Conservation (phyloP, 1,139 yeast genomes). For the Scheffersomyces quercinus region DNA sequence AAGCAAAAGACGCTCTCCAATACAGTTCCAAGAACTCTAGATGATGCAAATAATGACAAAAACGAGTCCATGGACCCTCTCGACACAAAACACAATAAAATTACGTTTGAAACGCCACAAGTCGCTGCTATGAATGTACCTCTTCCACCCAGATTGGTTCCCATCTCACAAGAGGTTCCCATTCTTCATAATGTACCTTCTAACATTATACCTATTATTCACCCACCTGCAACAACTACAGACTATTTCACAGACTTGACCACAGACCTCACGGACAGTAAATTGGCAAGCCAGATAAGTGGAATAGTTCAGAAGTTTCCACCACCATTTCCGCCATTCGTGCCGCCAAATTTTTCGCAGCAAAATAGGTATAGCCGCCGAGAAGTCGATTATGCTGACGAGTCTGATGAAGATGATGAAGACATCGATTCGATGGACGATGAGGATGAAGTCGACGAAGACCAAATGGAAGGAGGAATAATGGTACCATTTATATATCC, state of each 20-base stretch:
- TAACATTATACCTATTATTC: constrained; percentile 39
- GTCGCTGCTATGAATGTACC: constrained; percentile 1
- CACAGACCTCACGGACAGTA: constrained; percentile 17
- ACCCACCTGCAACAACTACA: constrained; percentile 26
- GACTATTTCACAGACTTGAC: constrained; percentile 42
- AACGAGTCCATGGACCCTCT: not conserved
- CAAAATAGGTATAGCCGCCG: constrained; percentile 7
- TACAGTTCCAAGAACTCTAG: constrained; percentile 7
- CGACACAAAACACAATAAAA: not conserved
- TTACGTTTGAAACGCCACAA: not conserved
- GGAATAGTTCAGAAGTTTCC: constrained; percentile 35
- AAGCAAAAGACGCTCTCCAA: constrained; percentile 4
- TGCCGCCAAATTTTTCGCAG: constrained; percentile 10
- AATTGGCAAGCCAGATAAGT: constrained; percentile 22
- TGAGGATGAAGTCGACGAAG: constrained; percentile 1
- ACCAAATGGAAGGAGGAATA: constrained; percentile 25
- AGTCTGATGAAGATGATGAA: constrained; percentile 6
- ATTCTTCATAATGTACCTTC: constrained; percentile 36
- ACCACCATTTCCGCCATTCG: constrained; percentile 43
- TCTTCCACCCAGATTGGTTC: constrained; percentile 4
- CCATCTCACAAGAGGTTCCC: constrained; percentile 8
- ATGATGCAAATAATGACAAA: constrained; percentile 4
- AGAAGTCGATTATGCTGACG: constrained; percentile 11
- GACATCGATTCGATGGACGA: constrained; percentile 6
- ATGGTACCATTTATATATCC: constrained; percentile 51